These are phyloP conservation scores for Globisporangium abappressorium DNA, from an alignment of 352 stramenopile genomes.

Conservation along the genomic window DNA sequence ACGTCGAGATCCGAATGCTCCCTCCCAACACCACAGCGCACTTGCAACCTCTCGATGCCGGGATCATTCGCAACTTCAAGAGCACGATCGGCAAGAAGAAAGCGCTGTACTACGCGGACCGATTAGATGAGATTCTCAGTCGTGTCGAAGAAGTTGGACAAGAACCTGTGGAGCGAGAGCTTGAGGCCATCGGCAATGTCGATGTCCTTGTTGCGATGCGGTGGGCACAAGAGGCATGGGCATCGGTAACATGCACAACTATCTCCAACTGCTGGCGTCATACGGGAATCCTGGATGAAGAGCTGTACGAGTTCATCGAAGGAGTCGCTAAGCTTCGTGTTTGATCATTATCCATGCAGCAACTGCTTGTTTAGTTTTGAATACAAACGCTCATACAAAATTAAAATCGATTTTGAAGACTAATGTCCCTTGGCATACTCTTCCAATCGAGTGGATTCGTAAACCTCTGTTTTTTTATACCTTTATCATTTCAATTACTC, in stretches of 20 bases:
- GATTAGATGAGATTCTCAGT: conserved; percentile 1
- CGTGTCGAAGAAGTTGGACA: background rate
- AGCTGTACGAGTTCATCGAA: background rate
- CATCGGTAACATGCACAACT: background rate
- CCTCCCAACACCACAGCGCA: background rate
- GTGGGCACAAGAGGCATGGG: background rate
- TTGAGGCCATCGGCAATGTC: conserved; percentile 1
- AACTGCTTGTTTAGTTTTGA: conserved; percentile 3
- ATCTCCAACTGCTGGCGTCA: too few species aligned
- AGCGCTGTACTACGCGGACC: conserved; percentile 4
- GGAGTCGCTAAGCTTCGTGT: conserved; percentile 1
- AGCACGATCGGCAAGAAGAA: conserved; percentile 2
- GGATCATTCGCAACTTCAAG: conserved; percentile 4
- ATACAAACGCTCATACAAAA: conserved; percentile 4
- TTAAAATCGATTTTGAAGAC: conserved; percentile 6
- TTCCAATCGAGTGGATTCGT: background rate
- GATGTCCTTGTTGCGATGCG: conserved; percentile 1
- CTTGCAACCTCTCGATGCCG: conserved; percentile 25
- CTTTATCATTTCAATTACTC: conserved; percentile 5
- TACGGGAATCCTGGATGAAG: background rate
- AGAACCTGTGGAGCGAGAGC: conserved; percentile 4
- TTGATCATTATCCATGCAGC: conserved; percentile 5
- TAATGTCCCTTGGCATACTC: conserved; percentile 1
- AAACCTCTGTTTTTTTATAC: conserved; percentile 6
- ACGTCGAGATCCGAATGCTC: background rate